These are phyloP conservation scores for Kwoniella dendrophila DNA, from an alignment of 768 basidiomycete genomes.

Conservation along the genomic window DNA sequence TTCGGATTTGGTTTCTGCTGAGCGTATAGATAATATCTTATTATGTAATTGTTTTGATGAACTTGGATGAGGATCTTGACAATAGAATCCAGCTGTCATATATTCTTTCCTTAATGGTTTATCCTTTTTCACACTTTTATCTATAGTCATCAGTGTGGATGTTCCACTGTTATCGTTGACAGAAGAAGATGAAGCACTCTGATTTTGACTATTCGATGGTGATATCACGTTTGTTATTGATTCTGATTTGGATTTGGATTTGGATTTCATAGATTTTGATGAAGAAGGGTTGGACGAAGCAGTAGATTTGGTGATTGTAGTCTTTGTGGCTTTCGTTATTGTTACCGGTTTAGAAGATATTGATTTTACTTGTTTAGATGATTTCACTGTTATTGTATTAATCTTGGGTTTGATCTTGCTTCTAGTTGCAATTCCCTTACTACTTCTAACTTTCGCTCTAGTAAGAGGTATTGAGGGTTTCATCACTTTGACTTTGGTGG, in stretches of 20 bases:
- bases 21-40: constrained; percentile 14
- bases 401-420: neutral
- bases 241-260: neutral
- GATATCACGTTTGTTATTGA: neutral
- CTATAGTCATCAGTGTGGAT: neutral
- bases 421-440: neutral
- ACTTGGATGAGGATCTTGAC: constrained; percentile 37
- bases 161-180: too few relatives aligned
- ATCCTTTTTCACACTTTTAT: neutral
- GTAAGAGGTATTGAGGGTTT: neutral
- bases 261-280: neutral
- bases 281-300: neutral
- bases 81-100: constrained; percentile 46
- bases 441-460: neutral
- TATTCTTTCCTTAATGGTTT: constrained; percentile 33
- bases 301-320: neutral
- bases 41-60: constrained; percentile 34
- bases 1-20: constrained; percentile 3
- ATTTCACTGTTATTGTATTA: neutral
- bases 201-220: too few relatives aligned
- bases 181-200: too few relatives aligned
- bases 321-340: neutral
- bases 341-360: neutral
- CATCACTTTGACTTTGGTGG: neutral
- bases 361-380: neutral